Base-by-base conservation (phyloP, 208 protist species). In the Porcisia hertigi region DNA sequence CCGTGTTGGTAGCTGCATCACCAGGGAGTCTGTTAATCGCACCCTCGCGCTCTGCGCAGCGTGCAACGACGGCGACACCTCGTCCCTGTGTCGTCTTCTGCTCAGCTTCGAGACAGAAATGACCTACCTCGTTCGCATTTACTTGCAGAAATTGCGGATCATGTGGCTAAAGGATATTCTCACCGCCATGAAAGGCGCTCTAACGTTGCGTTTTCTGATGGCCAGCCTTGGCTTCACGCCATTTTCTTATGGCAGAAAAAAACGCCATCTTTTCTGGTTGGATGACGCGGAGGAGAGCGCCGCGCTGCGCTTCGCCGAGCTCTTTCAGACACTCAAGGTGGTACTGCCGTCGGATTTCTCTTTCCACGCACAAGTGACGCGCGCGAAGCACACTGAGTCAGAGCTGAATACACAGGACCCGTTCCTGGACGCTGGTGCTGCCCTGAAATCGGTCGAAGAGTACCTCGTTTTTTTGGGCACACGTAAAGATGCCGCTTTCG, bases 401-500 rank as follows among this genome's bases (percentile, higher is more conserved):
- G 66, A 71, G 4, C 49, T 36, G 30, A 49, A 63, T 49, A 72
- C 62, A 5, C 59, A 23, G 16, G 65, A 72, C 20, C 75, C 77
- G 20, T 76, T 79, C 6, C 74, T 94, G 52, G 90, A 93, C 73
- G 85, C 89, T 1, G 82, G 62, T 1, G 58, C 75, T 20, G 67
- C 87, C 14, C 82, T 85, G 34, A 82, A 82, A 52, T 76, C 81
- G 6, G 85, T 94, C 18, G 77, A 96, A 49, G 77, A 80, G 23
- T 94, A 96, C 53, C 74, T 96, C 11, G 49, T 75, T 11, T 96
- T 87, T 72, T 82, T 96, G 18, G 79, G 86, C n/a, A 92, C 92
- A 12, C 83, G 91, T 30, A 86, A 85, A 39, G 91, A 95, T 73
- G 85, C 89, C 43, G 57, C 30, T 45, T 43, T 85, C 25, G 30